Base-by-base conservation (phyloP, 805 yeast species). In the Isabelozyma gotoi region DNA sequence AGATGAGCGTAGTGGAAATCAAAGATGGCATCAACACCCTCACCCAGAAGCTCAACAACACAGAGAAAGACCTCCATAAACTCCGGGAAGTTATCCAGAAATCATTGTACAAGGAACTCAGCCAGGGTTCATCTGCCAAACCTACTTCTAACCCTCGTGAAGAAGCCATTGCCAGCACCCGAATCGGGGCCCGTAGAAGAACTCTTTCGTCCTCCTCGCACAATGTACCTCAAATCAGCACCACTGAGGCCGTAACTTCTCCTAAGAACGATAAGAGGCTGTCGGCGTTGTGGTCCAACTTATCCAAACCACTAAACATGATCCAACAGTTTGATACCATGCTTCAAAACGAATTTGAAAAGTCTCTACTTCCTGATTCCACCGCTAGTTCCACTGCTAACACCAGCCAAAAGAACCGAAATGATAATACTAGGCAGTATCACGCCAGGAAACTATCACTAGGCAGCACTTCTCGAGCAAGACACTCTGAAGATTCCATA, bases 301-400 rank as follows among this genome's bases (percentile, higher is more conserved):
- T 67, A 29, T 60, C 80, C 3, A 81, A 77, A 51, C 85, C 89
- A 1, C 66, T 84, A 36, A 77, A 72, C 37, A 68, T 83, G 40
- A 71, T 85, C 38, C 88, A 82, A 51, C 88, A 82, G 48, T 76
- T 85, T 54, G 92, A 85, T 57, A 80, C 77, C 41, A 68, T 82
- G 60, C 65, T 85, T 24, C 88, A 81, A 55, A 77, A 73, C 44
- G 90, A 84, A 57, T 68, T 85, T 44, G 90, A 84, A 50, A 80
- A 75, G 48, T 59, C 66, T 2, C 43, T 63, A n/a, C 39, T 47
- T 15, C 42, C 53, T 36, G 24, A 51, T 39, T 11, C 11, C 10
- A 20, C 39, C 14, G 31, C 36, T 12, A 36, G 11, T 33, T 19
- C 33, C 19, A 14, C 6, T 17, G 6, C 21, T 34, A 39, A 24